Evolutionary conservation across 192 early-diverging fungal species (phyloP).

Genomic region (Polychytrium aggregatum): DNA sequence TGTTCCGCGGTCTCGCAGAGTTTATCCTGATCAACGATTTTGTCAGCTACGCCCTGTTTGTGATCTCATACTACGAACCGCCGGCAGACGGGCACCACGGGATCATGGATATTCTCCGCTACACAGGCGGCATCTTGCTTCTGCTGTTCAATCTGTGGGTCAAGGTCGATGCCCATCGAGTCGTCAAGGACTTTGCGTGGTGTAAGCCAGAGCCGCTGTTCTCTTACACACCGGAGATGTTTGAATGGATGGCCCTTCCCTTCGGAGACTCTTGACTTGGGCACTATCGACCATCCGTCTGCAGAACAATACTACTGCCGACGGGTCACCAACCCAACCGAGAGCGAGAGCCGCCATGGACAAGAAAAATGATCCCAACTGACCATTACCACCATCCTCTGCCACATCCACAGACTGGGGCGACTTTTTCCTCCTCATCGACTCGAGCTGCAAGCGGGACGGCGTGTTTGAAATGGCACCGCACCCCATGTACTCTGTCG

Average conservation of each 20-base stretch:
- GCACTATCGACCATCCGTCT: too few relatives aligned
- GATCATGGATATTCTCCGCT: slow-evolving; percentile 50
- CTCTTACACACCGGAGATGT: too few relatives aligned
- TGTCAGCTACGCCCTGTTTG: slow-evolving; percentile 70
- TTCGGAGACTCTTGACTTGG: too few relatives aligned
- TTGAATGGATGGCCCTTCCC: too few relatives aligned
- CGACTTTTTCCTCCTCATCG: slow-evolving; percentile 94
- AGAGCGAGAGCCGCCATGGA: too few relatives aligned
- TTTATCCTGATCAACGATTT: slow-evolving; percentile 91
- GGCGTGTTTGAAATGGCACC: slow-evolving; percentile 95
- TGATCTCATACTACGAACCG: slow-evolving; percentile 64
- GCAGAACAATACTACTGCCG: too few relatives aligned
- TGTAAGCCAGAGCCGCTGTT: too few relatives aligned
- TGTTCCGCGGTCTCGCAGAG: slow-evolving; percentile 89
- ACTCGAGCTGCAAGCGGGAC: slow-evolving; percentile 66
- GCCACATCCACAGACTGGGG: slow-evolving; percentile 99
- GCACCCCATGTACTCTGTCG: slow-evolving; percentile 98
- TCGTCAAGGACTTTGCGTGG: slow-evolving; percentile 96
- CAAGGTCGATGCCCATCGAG: slow-evolving; percentile 86
- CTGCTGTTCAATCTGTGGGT: slow-evolving; percentile 92
- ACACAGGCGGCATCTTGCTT: slow-evolving; percentile 65
- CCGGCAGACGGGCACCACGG: slow-evolving; percentile 34
- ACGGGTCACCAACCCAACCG: too few relatives aligned
- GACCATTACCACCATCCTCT: too few relatives aligned
- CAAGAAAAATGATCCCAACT: too few relatives aligned